These are phyloP conservation scores for Colletotrichum echinochloae DNA, from an alignment of 2,329 filamentous ascomycete species.

Conservation along the genomic window DNA sequence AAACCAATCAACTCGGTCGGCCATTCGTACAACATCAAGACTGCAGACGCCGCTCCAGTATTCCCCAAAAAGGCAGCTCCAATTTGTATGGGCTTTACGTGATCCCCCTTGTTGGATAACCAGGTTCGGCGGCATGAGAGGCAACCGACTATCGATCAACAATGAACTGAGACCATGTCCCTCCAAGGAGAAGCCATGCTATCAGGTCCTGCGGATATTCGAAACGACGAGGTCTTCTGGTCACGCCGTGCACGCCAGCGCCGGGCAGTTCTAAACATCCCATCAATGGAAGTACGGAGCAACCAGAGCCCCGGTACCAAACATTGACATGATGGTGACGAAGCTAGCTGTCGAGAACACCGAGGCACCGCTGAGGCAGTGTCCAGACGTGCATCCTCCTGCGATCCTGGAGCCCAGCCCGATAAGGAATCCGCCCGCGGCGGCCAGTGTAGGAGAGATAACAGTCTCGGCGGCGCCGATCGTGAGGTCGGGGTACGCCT, in stretches of 20 bases:
- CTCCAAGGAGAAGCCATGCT: too few species aligned
- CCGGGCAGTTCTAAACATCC: neutral
- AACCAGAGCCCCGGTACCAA: conserved; percentile 60
- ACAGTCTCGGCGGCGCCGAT: conserved; percentile 44
- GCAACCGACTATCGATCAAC: neutral
- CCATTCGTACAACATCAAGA: neutral
- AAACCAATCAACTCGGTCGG: neutral
- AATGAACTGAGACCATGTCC: neutral
- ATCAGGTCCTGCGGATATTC: neutral
- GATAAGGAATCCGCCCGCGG: conserved; percentile 68
- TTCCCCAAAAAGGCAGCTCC: neutral
- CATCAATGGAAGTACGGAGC: conserved; percentile 42
- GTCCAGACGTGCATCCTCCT: conserved; percentile 76
- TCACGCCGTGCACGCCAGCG: neutral
- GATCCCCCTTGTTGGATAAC: neutral
- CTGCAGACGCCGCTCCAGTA: neutral
- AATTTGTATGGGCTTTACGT: neutral
- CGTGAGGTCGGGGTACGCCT: conserved; percentile 48
- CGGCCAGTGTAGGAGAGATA: conserved; percentile 54
- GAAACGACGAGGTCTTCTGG: neutral
- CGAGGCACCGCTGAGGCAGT: conserved; percentile 76
- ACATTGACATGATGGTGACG: conserved; percentile 69
- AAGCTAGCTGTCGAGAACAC: conserved; percentile 72
- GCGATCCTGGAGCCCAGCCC: conserved; percentile 71
- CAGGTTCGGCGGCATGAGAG: neutral